Base-by-base conservation (phyloP, 257 asterid species). In the Knoxia roxburghii region DNA sequence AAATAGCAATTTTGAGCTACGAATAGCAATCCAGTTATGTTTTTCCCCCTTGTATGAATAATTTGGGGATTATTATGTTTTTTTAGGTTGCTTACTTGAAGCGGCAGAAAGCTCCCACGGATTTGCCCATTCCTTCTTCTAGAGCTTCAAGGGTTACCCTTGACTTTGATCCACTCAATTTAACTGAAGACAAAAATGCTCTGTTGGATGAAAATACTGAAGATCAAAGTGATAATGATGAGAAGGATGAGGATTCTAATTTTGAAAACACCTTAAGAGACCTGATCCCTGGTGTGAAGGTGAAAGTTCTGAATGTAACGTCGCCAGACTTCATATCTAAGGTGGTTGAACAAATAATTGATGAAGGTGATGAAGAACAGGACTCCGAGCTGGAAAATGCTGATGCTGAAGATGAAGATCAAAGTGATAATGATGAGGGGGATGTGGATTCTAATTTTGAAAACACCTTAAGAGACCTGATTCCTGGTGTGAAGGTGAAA, bases 241-340 rank as follows among this genome's bases (percentile, higher is more conserved):
- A 86, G 71, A 70, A 50, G 78, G 96, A 87, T 58, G 97, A 88
- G 61, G 96, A 86, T 76, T 75, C 81, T 67, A 82, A 85, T 79
- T 81, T 85, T 57, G 92, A 88, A 73, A 85, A 79, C 76, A 85
- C 83, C 69, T 74, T 93, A 82, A 81, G 76, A 40, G 95, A 93
- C 86, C 82, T 93, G 90, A 90, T 90, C 77, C 97, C 97, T 76
- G 97, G 96, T 62, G 87, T 85, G 82, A 85, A 86, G 83, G 95
- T 93, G 73, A 90, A 88, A 85, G 95, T 93, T 72, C 81, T 90
- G 80, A 85, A 87, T 73, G 94, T 87, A 71, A 86, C 92, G 65
- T 63, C 88, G 45, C 96, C 97, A 4, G 99, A 88, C 79, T 54
- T 86, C 37, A 85, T 93, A 78, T 88, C 97, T n/a, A n/a, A n/a